Evolutionary conservation across 768 basidiomycete genomes (phyloP).

Genomic region (Suillus luteus): DNA sequence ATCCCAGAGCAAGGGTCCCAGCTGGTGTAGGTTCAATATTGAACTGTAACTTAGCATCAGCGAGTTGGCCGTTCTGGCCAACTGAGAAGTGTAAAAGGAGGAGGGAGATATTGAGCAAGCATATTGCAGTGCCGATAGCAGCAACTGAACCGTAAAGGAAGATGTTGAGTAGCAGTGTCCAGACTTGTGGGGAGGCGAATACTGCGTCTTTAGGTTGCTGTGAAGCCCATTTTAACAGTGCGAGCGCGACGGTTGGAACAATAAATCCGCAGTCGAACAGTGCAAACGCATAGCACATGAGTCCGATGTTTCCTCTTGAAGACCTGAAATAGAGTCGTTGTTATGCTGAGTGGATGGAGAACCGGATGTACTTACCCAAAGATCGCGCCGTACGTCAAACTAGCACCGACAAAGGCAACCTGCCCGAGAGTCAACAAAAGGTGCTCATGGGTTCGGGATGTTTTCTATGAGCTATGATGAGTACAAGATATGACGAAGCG

Average conservation of each 20-base stretch:
- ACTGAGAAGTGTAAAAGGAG: constrained; percentile 7
- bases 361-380: constrained; percentile 22
- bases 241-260: constrained; percentile 24
- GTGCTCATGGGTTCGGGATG: constrained; percentile 13
- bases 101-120: constrained; percentile 15
- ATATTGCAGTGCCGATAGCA: constrained; percentile 12
- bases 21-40: constrained; percentile 11
- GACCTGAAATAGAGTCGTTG: constrained; percentile 15
- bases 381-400: constrained; percentile 29
- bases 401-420: constrained; percentile 21
- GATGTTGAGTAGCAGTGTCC: constrained; percentile 22
- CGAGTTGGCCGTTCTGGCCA: constrained; percentile 5
- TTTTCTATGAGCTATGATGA: constrained; percentile 3
- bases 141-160: constrained; percentile 11
- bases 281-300: constrained; percentile 32
- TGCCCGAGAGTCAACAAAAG: constrained; percentile 9
- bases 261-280: constrained; percentile 31
- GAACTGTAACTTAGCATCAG: constrained; percentile 7
- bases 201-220: constrained; percentile 20
- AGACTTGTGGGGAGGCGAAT: constrained; percentile 28
- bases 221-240: constrained; percentile 24
- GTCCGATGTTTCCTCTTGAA: constrained; percentile 24
- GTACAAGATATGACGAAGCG: background rate
- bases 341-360: background rate
- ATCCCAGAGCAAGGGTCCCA: constrained; percentile 12